Base-by-base conservation (phyloP, 164 flowering plant species). In the Nymphaea thermarum region DNA sequence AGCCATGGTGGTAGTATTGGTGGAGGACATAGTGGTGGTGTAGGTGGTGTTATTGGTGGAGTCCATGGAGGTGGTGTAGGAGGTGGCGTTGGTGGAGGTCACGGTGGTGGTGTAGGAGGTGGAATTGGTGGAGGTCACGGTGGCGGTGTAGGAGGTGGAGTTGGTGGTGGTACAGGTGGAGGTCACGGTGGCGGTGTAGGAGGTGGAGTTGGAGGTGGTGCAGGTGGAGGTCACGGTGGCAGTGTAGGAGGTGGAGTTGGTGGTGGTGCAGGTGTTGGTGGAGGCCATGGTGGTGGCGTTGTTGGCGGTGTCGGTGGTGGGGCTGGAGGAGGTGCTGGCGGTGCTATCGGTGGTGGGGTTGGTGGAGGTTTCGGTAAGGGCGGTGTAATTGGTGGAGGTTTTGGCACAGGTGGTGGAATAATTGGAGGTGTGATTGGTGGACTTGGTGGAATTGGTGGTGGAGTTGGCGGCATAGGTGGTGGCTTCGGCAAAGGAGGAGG, bases 71-170 rank as follows among this genome's bases (percentile, higher is more conserved):
- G 47, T 3, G 70, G 73, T 0, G 43, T 44, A 4, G 69, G 77
- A 4, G 72, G 61, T 12, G 81, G 83, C 11, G 60, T 70, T 6
- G 76, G 74, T 61, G 71, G 71, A 4, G 79, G 81, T 15, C 67
- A 59, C 7, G 71, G 75, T 0, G 72, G 72, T 6, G 83, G 81
- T 1, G 65, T 61, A 1, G 81, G 79, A 0, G 68, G 62, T 17
- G 80, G 79, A 45, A 77, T 77, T 2, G 82, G 80, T 2, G 8
- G 68, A 10, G 80, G 82, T 36, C 77, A 71, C 14, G 81, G 83
- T 43, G 18, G 44, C 4, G 80, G 83, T 1, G 62, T 62, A 0
- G 47, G 5, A 15, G 80, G 80, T 12, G 51, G 42, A 2, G 77
- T 78, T 4, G 68, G 70, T 15, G 78, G 81, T 2, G 6, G 43